phyloP scores from a whole-genome alignment of 2,329 filamentous ascomycete species.

The Ceratocystis destructans region DNA sequence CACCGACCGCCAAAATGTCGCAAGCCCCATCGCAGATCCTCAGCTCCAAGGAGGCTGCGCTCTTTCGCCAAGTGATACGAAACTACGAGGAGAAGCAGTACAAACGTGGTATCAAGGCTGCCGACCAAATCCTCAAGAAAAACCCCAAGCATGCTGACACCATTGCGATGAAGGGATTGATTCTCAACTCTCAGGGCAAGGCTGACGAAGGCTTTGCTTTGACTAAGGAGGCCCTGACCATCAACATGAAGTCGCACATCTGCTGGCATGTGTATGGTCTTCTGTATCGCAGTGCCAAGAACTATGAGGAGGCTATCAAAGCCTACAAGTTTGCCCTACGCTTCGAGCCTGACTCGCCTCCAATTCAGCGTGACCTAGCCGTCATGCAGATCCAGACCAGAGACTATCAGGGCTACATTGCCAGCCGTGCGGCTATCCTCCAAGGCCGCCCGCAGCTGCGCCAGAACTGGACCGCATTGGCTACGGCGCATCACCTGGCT shows the following conservation, averaged over 20 bases:
- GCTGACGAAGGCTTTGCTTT: conserved; percentile 87
- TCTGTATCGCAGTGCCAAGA: conserved; percentile 85
- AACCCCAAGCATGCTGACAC: conserved; percentile 94
- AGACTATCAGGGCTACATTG: conserved; percentile 85
- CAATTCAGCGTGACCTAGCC: conserved; percentile 88
- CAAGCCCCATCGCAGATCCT: conserved; percentile 40
- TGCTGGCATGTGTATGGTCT: conserved; percentile 99
- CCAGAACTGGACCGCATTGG: conserved; percentile 96
- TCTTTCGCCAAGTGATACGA: conserved; percentile 90
- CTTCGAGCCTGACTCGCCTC: conserved; percentile 83
- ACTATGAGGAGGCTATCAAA: conserved; percentile 98
- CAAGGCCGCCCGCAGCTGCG: conserved; percentile 67
- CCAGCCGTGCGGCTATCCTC: conserved; percentile 78
- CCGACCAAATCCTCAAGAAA: conserved; percentile 92
- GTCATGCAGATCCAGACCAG: conserved; percentile 92
- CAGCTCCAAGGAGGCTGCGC: conserved; percentile 75
- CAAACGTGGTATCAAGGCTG: conserved; percentile 83
- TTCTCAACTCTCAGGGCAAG: conserved; percentile 84
- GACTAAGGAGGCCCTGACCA: conserved; percentile 80
- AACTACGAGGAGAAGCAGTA: conserved; percentile 98
- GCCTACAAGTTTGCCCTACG: conserved; percentile 92
- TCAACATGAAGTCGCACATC: conserved; percentile 98
- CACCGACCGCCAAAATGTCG: conserved; percentile 39
- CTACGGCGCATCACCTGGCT: conserved; percentile 81
- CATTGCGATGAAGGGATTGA: conserved; percentile 96